These are phyloP conservation scores for Euphorbia lathyris DNA, from an alignment of 345 rosid species.

Conservation along the genomic window DNA sequence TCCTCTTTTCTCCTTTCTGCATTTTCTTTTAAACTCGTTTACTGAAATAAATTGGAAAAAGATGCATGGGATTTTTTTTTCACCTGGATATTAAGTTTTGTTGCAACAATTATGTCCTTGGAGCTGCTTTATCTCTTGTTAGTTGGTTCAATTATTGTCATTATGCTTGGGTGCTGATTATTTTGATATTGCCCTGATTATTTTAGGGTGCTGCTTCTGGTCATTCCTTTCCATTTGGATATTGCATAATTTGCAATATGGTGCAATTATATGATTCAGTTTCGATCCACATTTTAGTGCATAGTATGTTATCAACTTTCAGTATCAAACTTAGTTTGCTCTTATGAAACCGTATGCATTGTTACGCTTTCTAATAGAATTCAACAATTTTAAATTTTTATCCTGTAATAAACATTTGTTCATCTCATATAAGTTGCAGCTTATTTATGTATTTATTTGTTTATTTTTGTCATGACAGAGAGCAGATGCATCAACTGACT, in stretches of 20 bases:
- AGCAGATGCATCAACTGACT: slow-evolving; percentile 89
- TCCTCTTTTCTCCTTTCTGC: background rate
- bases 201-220: slow-evolving; percentile 1
- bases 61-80: background rate
- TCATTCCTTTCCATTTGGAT: background rate
- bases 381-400: background rate
- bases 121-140: background rate
- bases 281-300: background rate
- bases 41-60: slow-evolving; percentile 1
- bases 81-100: background rate
- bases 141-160: background rate
- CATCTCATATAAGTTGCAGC: background rate
- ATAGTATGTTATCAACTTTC: background rate
- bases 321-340: background rate
- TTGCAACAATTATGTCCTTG: background rate
- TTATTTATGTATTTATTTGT: too few relatives aligned
- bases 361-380: background rate
- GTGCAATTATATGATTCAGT: background rate
- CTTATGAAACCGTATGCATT: background rate
- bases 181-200: background rate
- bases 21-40: background rate
- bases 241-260: background rate
- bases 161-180: background rate
- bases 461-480: slow-evolving; percentile 51
- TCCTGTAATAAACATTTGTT: background rate